A percentile compares a stretch with the other conserved stretches of the same genome.
These are phyloP conservation scores for Alisma plantagoaquatica DNA, from an alignment of 106 monocot genomes.

Conservation along the genomic window DNA sequence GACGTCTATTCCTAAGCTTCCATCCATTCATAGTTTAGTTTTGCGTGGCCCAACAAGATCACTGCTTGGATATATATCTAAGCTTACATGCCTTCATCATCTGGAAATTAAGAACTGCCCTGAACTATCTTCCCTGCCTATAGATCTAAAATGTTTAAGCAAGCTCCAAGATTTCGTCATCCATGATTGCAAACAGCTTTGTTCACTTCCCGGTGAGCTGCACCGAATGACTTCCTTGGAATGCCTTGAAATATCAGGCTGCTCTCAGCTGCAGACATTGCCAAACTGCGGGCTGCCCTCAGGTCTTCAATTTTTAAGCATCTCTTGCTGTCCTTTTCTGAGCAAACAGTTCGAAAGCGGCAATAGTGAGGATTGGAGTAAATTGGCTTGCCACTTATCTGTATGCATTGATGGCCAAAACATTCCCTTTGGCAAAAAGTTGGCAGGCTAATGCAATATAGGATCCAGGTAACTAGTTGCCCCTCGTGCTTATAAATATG, in stretches of 20 bases:
- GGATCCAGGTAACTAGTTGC: too few species aligned
- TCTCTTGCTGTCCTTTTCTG: conserved; percentile 7
- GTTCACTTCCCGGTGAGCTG: background rate
- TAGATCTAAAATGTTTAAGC: conserved; percentile 3
- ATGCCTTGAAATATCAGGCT: conserved; percentile 9
- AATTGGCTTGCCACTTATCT: conserved; percentile 1
- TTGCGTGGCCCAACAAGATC: conserved; percentile 3
- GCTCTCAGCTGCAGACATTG: conserved; percentile 7
- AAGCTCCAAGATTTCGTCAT: conserved; percentile 9
- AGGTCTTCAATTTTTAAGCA: conserved; percentile 11
- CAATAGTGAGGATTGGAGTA: conserved; percentile 5
- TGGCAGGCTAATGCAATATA: too few species aligned
- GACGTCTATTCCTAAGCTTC: conserved; percentile 12
- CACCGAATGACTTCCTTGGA: conserved; percentile 2
- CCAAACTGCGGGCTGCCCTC: conserved; percentile 3
- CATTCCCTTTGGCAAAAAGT: too few species aligned
- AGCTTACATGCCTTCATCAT: conserved; percentile 9
- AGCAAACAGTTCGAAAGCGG: conserved; percentile 6
- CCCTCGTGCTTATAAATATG: too few species aligned
- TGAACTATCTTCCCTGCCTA: conserved; percentile 11
- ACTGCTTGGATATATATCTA: conserved; percentile 5
- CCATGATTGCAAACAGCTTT: conserved; percentile 21
- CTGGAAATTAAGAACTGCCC: conserved; percentile 26
- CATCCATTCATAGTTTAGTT: conserved; percentile 18
- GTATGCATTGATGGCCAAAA: conserved; percentile 10